Evolutionary conservation across 257 asterid species (phyloP).

Genomic region (Scutellaria baicalensis): DNA sequence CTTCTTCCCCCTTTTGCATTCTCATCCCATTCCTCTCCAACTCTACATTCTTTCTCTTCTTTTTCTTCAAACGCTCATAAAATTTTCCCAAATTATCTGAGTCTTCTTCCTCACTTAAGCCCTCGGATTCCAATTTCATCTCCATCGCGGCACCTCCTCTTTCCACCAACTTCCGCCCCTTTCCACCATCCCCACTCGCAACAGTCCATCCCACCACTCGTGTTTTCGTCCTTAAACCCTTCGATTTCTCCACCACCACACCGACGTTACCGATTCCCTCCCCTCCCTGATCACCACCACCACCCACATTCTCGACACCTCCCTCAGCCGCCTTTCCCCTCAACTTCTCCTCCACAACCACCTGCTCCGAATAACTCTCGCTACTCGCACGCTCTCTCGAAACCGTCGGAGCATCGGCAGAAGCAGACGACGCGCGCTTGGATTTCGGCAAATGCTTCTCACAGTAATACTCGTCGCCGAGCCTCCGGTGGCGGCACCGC

Average conservation of each 20-base stretch:
- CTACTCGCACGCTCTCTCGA: not conserved
- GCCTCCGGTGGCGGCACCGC: constrained; percentile 29
- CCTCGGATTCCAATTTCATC: not conserved
- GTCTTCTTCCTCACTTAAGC: not conserved
- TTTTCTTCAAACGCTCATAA: not conserved
- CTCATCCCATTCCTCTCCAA: not conserved
- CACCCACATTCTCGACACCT: not conserved
- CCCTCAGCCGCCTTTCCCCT: not conserved
- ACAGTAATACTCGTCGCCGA: constrained; percentile 15
- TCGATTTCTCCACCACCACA: not conserved
- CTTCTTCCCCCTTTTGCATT: not conserved
- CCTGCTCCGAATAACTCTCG: constrained; percentile 16
- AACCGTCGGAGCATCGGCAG: constrained; percentile 6
- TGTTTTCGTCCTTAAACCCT: constrained; percentile 8
- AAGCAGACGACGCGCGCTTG: not conserved
- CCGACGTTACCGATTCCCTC: not conserved
- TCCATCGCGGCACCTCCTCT: not conserved
- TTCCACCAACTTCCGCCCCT: not conserved
- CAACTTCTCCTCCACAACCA: constrained; percentile 18
- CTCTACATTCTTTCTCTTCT: constrained; percentile 1
- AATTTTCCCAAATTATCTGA: not conserved
- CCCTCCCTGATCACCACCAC: not conserved
- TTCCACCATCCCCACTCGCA: not conserved
- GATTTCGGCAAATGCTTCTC: constrained; percentile 14
- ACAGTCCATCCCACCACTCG: not conserved